These are phyloP conservation scores for Diaporthe capsici DNA, from an alignment of 2,329 filamentous ascomycete genomes.

Conservation along the genomic window DNA sequence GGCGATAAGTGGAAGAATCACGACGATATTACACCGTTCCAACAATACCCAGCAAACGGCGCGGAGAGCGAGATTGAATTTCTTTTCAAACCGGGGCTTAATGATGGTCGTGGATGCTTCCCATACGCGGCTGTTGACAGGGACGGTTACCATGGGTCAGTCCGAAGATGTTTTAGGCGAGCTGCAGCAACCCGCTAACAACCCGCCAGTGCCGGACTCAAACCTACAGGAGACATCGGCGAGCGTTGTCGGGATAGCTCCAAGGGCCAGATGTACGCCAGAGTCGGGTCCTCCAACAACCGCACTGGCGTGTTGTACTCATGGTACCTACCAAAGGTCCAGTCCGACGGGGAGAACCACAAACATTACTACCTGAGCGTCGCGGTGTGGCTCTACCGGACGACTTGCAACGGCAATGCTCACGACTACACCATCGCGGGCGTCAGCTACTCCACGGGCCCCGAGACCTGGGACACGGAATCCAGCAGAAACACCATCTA, in stretches of 20 bases:
- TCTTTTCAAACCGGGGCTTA: neutral
- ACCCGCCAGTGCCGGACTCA: neutral
- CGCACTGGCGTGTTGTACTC: slow-evolving; percentile 4
- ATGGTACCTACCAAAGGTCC: slow-evolving; percentile 1
- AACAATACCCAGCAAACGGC: neutral
- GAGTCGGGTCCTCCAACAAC: neutral
- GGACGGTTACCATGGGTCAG: neutral
- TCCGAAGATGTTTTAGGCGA: neutral
- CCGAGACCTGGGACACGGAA: slow-evolving; percentile 10
- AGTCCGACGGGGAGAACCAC: slow-evolving; percentile 6
- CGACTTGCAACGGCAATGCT: slow-evolving; percentile 1
- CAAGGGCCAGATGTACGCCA: neutral
- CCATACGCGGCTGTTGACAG: neutral
- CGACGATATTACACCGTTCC: slow-evolving; percentile 8
- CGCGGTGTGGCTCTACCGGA: neutral
- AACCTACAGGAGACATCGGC: slow-evolving; percentile 3
- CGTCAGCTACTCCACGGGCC: slow-evolving; percentile 1
- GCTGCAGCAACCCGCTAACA: neutral
- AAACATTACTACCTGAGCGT: slow-evolving; percentile 10
- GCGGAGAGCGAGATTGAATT: neutral
- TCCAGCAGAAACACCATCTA: slow-evolving; percentile 4
- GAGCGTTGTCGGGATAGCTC: slow-evolving; percentile 8
- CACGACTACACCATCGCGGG: slow-evolving; percentile 8
- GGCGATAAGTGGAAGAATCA: slow-evolving; percentile 11
- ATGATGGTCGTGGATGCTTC: slow-evolving; percentile 12